Conservation (phyloP, 306 rosid genomes). For the Dalbergia cochinchinensis region DNA sequence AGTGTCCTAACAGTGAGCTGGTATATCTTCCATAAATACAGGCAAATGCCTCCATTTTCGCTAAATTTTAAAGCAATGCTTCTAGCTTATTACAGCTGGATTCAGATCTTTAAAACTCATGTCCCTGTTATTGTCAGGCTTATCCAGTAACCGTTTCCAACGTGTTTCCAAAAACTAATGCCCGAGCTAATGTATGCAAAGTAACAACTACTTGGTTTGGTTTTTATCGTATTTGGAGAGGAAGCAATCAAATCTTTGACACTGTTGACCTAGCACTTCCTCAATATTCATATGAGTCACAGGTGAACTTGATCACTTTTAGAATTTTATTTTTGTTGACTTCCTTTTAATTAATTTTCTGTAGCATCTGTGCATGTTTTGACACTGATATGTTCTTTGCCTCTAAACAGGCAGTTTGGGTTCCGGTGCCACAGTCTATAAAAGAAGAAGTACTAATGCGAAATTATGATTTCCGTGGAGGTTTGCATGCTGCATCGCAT, state of each 20-base stretch:
- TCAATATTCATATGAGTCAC: slow-evolving; percentile 72
- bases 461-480: slow-evolving; percentile 85
- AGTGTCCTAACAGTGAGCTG: not conserved
- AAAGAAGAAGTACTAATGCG: slow-evolving; percentile 63
- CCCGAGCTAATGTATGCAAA: slow-evolving; percentile 75
- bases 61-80: slow-evolving; percentile 28
- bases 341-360: slow-evolving; percentile 32
- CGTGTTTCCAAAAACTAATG: slow-evolving; percentile 60
- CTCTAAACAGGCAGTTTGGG: slow-evolving; percentile 87
- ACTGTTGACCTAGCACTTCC: slow-evolving; percentile 81
- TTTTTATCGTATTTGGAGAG: slow-evolving; percentile 71
- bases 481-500: slow-evolving; percentile 97
- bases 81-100: slow-evolving; percentile 5
- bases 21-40: slow-evolving; percentile 23
- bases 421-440: slow-evolving; percentile 77
- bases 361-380: slow-evolving; percentile 30
- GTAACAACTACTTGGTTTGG: slow-evolving; percentile 95
- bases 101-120: slow-evolving; percentile 24
- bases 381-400: slow-evolving; percentile 28
- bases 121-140: slow-evolving; percentile 60
- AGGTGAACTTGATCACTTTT: slow-evolving; percentile 59
- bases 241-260: slow-evolving; percentile 74
- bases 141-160: slow-evolving; percentile 63
- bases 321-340: not conserved
- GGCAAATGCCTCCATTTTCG: slow-evolving; percentile 26